These are phyloP conservation scores for Ophiostoma sp. DNA, from an alignment of 2,329 filamentous ascomycete genomes.

Conservation along the genomic window DNA sequence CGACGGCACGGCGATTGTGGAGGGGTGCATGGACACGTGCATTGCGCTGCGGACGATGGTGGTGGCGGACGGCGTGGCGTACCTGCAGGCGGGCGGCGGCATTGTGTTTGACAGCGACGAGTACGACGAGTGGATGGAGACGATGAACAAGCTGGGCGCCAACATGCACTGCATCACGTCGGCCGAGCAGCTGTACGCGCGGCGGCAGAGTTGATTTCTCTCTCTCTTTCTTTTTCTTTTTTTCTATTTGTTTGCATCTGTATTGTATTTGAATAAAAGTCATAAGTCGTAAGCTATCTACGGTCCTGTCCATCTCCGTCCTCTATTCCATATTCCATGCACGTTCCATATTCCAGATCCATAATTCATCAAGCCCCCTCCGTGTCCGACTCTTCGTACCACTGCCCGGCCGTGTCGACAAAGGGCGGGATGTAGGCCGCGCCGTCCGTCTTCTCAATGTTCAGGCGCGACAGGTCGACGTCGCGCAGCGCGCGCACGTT, in stretches of 20 bases:
- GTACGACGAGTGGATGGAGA: conserved; percentile 91
- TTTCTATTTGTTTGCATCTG: neutral
- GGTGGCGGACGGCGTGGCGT: conserved; percentile 83
- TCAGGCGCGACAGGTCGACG: conserved; percentile 39
- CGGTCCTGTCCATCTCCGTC: no score
- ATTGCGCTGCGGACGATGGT: conserved; percentile 86
- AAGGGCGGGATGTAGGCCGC: conserved; percentile 34
- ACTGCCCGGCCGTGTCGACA: conserved; percentile 37
- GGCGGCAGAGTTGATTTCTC: conserved; percentile 29
- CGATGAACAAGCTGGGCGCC: conserved; percentile 86
- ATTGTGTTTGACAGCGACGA: conserved; percentile 92
- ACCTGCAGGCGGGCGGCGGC: conserved; percentile 82
- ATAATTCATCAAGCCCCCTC: conserved; percentile 17
- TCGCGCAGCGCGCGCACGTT: conserved; percentile 37
- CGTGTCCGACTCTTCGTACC: conserved; percentile 28
- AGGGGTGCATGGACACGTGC: conserved; percentile 88
- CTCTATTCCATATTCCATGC: no score
- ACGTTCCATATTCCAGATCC: no score
- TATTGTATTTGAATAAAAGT: neutral
- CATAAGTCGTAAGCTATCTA: neutral
- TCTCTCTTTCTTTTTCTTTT: neutral
- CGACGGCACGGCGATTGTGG: conserved; percentile 55
- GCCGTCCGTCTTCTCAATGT: conserved; percentile 38
- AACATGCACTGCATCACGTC: conserved; percentile 84
- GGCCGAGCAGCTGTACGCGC: conserved; percentile 64